Evolutionary conservation across 306 rosid genomes (phyloP), one percentile per base, ranked within the genome.

Genomic region (Pterocarpus santalinus): DNA sequence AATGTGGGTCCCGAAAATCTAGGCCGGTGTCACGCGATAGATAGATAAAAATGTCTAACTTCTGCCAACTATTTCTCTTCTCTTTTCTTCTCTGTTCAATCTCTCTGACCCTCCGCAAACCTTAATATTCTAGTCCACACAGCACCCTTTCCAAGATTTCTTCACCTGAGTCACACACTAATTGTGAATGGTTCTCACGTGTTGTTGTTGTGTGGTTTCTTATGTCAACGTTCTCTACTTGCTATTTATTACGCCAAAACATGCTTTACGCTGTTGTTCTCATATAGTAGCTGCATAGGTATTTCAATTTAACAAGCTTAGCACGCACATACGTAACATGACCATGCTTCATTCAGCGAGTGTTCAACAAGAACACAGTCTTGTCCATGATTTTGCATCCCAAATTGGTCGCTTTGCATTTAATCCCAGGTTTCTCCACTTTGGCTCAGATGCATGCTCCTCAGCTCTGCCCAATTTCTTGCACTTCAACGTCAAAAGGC

Each of bases 341-440:
- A 14, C 80, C 51, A 92, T 92, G 97, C 86, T 81, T 51, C 86
- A 83, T 64, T 71, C 92, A 47, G 80, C 97, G 1, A 53, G 88
- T 10, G 68, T 75, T 71, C 74, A 78, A 62, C 92, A 84, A 77
- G 97, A 92, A 73, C 84, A 86, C 52, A 41, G 85, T 64, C 70
- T 79, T 2, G 77, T 87, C 44, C 83, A 58, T 67, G 87, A 92
- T 88, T 84, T 80, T 13, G 90, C 76, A 34, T 87, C 90, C 73
- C 97, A 83, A 72, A 53, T 88, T 77, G 92, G 90, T 68, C 81
- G 88, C 16, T 88, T 87, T 49, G 69, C 89, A 41, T 82, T 87
- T 57, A 64, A 64, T 68, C 79, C 92, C 7, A 84, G 75, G 75
- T 52, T 84, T 60, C 78, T 65, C 38, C 79, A 44, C 75, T 83